These are phyloP conservation scores for Nephelium lappaceum DNA, from an alignment of 345 rosid genomes.

Conservation along the genomic window DNA sequence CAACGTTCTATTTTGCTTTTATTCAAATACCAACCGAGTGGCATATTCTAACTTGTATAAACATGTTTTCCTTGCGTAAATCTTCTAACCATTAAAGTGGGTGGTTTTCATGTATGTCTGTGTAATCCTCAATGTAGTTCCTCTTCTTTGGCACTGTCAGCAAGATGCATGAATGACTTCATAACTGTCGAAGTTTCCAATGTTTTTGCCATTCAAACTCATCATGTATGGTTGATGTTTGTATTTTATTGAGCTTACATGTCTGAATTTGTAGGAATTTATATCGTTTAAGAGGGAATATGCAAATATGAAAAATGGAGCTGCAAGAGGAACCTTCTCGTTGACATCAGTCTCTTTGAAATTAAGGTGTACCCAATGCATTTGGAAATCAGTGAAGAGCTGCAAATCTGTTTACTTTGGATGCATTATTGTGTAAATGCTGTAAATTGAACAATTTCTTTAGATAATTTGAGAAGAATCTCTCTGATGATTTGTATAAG, in stretches of 20 bases:
- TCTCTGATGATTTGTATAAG: too few relatives aligned
- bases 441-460: background rate
- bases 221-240: background rate
- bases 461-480: too few relatives aligned
- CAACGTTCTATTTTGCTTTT: background rate
- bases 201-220: background rate
- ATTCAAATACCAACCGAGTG: background rate
- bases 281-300: conserved; percentile 86
- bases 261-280: conserved; percentile 63
- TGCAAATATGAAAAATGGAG: conserved; percentile 67
- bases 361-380: background rate
- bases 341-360: conserved; percentile 11
- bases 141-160: background rate
- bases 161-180: background rate
- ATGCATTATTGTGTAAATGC: background rate
- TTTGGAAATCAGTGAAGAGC: background rate
- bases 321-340: conserved; percentile 53
- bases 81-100: background rate
- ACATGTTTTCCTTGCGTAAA: background rate
- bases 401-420: background rate
- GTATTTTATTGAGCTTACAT: conserved; percentile 8
- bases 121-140: background rate
- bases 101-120: background rate
- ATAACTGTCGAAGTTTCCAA: background rate
- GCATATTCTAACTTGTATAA: background rate